Conservation (phyloP, 352 stramenopile species). For the Phytophthora brassicae region DNA sequence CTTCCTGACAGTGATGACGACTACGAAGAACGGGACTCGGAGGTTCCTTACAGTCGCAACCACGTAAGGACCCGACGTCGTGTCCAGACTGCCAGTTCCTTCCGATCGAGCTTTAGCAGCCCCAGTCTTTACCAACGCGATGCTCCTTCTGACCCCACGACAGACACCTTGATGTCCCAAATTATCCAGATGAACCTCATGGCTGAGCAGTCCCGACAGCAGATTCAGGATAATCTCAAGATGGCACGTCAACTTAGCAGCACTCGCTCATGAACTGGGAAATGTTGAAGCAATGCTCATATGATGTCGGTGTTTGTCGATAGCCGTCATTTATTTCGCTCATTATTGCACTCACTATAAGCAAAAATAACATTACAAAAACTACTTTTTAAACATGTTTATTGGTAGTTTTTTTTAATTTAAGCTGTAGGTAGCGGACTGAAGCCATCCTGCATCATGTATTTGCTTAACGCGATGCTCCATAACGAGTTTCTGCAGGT, state of each 20-base stretch:
- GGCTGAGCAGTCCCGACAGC: conserved; percentile 61
- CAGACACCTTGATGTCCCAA: conserved; percentile 63
- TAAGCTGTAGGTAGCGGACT: conserved; percentile 37
- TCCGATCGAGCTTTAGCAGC: conserved; percentile 21
- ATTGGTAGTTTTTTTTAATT: conserved; percentile 15
- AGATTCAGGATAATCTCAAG: conserved; percentile 64
- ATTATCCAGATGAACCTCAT: conserved; percentile 83
- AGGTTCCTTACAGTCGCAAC: conserved; percentile 24
- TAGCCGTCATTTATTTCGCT: conserved; percentile 36
- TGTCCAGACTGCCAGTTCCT: conserved; percentile 4
- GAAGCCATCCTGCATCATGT: conserved; percentile 28
- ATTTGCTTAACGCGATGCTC: conserved; percentile 41
- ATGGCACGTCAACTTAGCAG: conserved; percentile 45
- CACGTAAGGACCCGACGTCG: conserved; percentile 7
- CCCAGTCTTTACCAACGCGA: conserved; percentile 13
- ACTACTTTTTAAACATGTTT: conserved; percentile 2
- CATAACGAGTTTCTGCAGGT: conserved; percentile 61
- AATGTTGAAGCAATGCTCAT: conserved; percentile 19
- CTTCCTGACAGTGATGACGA: conserved; percentile 12
- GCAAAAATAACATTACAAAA: conserved; percentile 24
- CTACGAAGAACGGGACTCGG: conserved; percentile 30
- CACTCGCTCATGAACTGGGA: conserved; percentile 17
- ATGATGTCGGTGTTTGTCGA: conserved; percentile 17
- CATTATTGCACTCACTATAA: conserved; percentile 27
- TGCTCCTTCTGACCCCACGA: conserved; percentile 18